Conservation (phyloP, 805 yeast genomes). For the Blastobotrys mokoenaii region DNA sequence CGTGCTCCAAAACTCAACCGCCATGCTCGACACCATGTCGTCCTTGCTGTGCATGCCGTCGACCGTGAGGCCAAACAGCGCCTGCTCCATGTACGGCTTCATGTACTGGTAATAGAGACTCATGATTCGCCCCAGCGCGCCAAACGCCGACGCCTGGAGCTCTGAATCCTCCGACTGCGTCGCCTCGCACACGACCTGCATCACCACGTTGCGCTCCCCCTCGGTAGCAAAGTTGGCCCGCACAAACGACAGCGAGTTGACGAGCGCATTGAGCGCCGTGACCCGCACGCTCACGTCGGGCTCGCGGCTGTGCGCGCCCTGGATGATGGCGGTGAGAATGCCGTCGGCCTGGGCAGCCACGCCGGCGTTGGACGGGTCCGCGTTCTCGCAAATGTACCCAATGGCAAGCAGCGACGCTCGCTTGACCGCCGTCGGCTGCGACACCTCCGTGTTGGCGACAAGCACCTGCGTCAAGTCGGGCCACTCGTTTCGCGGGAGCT, state of each 20-base stretch:
- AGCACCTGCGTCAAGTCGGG: slow-evolving; percentile 73
- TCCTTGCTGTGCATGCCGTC: slow-evolving; percentile 77
- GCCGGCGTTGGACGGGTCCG: slow-evolving; percentile 73
- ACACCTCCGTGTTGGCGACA: slow-evolving; percentile 77
- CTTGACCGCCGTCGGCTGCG: slow-evolving; percentile 70
- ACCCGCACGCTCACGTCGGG: slow-evolving; percentile 66
- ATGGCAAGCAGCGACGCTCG: slow-evolving; percentile 80
- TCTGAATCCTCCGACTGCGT: slow-evolving; percentile 82
- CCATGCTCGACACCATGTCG: slow-evolving; percentile 92
- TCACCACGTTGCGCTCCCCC: slow-evolving; percentile 91
- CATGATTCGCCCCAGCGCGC: slow-evolving; percentile 90
- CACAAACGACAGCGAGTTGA: slow-evolving; percentile 84
- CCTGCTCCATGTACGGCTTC: slow-evolving; percentile 96
- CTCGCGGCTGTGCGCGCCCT: slow-evolving; percentile 86
- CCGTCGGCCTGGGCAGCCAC: slow-evolving; percentile 83
- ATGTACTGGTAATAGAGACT: slow-evolving; percentile 78
- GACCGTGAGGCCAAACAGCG: slow-evolving; percentile 81
- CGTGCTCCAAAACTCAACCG: slow-evolving; percentile 98
- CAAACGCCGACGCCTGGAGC: slow-evolving; percentile 90
- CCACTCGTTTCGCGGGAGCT: slow-evolving; percentile 85
- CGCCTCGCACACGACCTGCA: slow-evolving; percentile 99
- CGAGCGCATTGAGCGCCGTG: slow-evolving; percentile 88
- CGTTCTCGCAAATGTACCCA: slow-evolving; percentile 93
- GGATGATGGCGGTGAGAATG: slow-evolving; percentile 88
- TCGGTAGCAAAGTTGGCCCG: slow-evolving; percentile 82